phyloP scores from a whole-genome alignment of 495 filamentous ascomycete species.

The Amphirosellinia nigrospora region DNA sequence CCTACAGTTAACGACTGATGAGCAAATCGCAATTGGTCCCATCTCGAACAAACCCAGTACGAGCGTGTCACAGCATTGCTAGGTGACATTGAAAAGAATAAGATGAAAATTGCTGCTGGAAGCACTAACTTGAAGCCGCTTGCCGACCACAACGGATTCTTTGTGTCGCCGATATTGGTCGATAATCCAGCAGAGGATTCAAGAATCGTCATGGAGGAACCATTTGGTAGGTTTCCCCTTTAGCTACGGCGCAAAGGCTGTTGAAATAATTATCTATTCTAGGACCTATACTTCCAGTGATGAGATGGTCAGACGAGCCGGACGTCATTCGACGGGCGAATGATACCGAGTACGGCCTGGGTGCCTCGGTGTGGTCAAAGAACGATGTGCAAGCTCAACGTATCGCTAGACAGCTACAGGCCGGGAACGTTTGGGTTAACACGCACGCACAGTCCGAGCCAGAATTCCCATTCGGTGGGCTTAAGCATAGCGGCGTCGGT shows the following conservation, averaged over 20 bases:
- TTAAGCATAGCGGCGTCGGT: constrained; percentile 64
- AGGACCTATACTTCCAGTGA: constrained; percentile 60
- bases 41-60: constrained; percentile 62
- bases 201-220: constrained; percentile 55
- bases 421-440: constrained; percentile 65
- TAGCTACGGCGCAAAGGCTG: too few relatives aligned
- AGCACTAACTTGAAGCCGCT: constrained; percentile 47
- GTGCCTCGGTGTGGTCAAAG: constrained; percentile 58
- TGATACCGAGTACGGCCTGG: constrained; percentile 56
- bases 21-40: constrained; percentile 46
- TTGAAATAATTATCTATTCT: too few relatives aligned
- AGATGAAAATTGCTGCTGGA: constrained; percentile 50
- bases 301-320: constrained; percentile 60
- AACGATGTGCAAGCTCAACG: constrained; percentile 53
- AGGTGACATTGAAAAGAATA: constrained; percentile 47
- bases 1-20: constrained; percentile 38
- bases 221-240: constrained; percentile 39
- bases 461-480: constrained; percentile 58
- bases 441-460: constrained; percentile 37
- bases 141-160: constrained; percentile 47
- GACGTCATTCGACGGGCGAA: constrained; percentile 64
- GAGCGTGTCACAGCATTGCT: constrained; percentile 52
- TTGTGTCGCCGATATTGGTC: constrained; percentile 62
- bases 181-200: constrained; percentile 63
- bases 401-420: constrained; percentile 55